Base-by-base conservation (phyloP, 176 grass and related monocot species). In the Juncus effusus region DNA sequence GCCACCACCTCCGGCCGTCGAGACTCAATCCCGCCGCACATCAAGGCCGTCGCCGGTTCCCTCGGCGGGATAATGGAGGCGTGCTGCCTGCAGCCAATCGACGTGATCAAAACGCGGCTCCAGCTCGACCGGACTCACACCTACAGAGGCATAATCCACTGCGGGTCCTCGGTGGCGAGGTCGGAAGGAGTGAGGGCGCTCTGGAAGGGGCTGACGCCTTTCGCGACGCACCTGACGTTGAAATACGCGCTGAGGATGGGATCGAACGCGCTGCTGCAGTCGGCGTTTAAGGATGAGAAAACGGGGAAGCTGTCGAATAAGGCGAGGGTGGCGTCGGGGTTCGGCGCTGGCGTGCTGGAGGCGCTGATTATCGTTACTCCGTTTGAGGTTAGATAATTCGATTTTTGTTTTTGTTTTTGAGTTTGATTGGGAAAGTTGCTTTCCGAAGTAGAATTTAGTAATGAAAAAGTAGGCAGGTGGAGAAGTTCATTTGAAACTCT, bases 121-220 rank as follows among this genome's bases (percentile, higher is more conserved):
- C 94, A 99, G 80, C 85, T 99, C 1, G 93, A 97, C 65, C 82
- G 85, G 64, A 16, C 81, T 19, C 80, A 88, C 3, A 42, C 67
- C 0, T 93, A 93, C 78, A 63, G 85, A 28, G 94, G 88, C 62
- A 97, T 97, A 61, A 44, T 77, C 47, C 85, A 97, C 82, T 97
- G 93, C 71, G 88, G 93, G 41, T 10, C 75, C 40, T 89, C 82
- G 28, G 88, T 92, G 3, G 85, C 60, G 10, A 78, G 76, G 50
- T 65, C 94, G 6, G 94, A 99, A 81, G 94, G 94, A 60, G 85
- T 78, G 16, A 81, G 78, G 15, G 94, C 94, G 38, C 85, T 99
- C 51, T 99, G 88, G 94, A 99, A 99, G 78, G 94, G 94, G 1
- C 85, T 99, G 62, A 99, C 94, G 55, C 94, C 94, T 53, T 99